Evolutionary conservation across 2,329 filamentous ascomycete species (phyloP), one percentile per base, ranked within the genome.

Genomic region (Moelleriella libera): DNA sequence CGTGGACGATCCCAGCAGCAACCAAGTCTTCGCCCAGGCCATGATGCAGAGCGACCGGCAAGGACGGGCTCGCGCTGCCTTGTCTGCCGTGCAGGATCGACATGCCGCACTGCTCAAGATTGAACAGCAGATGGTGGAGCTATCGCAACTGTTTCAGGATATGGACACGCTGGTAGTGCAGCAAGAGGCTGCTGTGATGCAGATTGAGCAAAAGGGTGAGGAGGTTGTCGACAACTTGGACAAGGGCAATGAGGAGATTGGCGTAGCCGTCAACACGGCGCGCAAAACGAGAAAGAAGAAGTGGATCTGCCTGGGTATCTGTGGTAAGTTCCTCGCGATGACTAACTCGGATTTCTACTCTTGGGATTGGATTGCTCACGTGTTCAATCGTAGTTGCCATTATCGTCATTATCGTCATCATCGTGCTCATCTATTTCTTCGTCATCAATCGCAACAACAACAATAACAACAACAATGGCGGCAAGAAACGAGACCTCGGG

Each of bases 91-190:
- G 37, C 78, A 84, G 63, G 80, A 85, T 59, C 84, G 92, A 54
- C 88, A 95, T 63, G 80, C 80, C 46, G 88, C 86, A 41, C 85
- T 98, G 55, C 79, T 88, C 66, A 90, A 94, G 74, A 95, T 97
- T 60, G 88, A 95, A 70, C 74, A 78, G 60, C 85, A 94, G 62
- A 85, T 97, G 77, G 80, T 86, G 9, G 85, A 95, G 66, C 73
- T 98, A 48, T 80, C 85, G 5, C 80, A 92, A 65, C 71, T 97
- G 47, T 94, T 96, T 78, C 79, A 88, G 61, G 84, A 96, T 55
- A 83, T 97, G 68, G 86, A 95, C 55, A 80, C 82, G 32, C 71
- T 94, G 45, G 82, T 97, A 51, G 75, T 88, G 37, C 82, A 94
- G 69, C 90, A 97, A 65, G 89, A 95, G 57, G 81, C 77, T 12